Evolutionary conservation across 768 basidiomycete species (phyloP).

Genomic region (Psilocybe cyanescens): DNA sequence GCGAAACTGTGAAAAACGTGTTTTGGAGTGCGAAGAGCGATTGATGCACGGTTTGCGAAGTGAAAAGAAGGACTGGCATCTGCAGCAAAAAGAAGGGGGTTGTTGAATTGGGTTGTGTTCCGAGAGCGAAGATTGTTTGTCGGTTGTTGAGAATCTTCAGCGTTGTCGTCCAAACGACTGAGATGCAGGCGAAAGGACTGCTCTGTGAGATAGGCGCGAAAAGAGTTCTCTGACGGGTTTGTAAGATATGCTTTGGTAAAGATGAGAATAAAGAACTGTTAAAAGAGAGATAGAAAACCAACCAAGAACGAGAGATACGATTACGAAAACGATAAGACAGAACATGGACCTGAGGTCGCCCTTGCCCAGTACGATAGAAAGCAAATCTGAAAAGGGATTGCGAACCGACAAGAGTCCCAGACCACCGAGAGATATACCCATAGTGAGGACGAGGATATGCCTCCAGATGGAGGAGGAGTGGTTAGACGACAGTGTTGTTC

Average conservation of each 20-base stretch:
- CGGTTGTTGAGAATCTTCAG: slow-evolving; percentile 57
- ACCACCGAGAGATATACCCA: slow-evolving; percentile 68
- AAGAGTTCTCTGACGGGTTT: slow-evolving; percentile 92
- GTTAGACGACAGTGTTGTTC: slow-evolving; percentile 22
- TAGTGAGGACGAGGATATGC: slow-evolving; percentile 56
- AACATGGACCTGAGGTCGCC: slow-evolving; percentile 74
- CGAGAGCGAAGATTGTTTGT: slow-evolving; percentile 28
- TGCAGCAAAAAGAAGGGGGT: slow-evolving; percentile 29
- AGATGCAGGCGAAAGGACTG: slow-evolving; percentile 96
- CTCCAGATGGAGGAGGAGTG: slow-evolving; percentile 43
- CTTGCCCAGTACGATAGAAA: slow-evolving; percentile 53
- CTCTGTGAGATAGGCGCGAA: slow-evolving; percentile 95
- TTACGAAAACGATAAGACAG: slow-evolving; percentile 68
- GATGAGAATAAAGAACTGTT: slow-evolving; percentile 16
- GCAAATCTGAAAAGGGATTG: slow-evolving; percentile 54
- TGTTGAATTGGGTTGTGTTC: slow-evolving; percentile 31
- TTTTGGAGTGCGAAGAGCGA: slow-evolving; percentile 91
- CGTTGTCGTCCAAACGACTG: slow-evolving; percentile 75
- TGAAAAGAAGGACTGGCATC: slow-evolving; percentile 62
- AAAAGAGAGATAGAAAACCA: slow-evolving; percentile 31
- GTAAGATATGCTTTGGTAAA: slow-evolving; percentile 80
- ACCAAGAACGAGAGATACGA: slow-evolving; percentile 77
- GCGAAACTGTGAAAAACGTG: slow-evolving; percentile 86
- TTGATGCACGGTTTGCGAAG: slow-evolving; percentile 91
- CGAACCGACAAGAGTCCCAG: slow-evolving; percentile 64